A percentile compares a stretch with the other conserved stretches of the same genome.
phyloP scores from a whole-genome alignment of 176 grass and related monocot genomes.

The Thinopyrum elongatum region DNA sequence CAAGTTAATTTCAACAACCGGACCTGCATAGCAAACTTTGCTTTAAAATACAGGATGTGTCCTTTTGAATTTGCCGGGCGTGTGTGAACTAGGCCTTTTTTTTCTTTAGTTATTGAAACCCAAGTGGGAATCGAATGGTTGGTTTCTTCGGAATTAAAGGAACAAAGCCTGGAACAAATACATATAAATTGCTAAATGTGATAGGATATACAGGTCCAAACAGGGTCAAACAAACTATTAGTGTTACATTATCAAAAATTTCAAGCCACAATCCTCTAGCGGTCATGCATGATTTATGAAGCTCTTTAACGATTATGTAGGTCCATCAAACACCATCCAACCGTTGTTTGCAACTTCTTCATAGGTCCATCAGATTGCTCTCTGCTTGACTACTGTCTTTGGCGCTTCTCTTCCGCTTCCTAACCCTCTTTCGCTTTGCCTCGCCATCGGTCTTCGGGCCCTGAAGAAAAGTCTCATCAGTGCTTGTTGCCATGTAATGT shows the following conservation, averaged over 20 bases:
- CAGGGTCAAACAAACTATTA: background rate
- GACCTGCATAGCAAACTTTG: too few relatives aligned
- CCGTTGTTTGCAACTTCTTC: background rate
- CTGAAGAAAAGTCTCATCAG: constrained; percentile 27
- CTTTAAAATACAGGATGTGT: too few relatives aligned
- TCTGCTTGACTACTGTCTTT: constrained; percentile 38
- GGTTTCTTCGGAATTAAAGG: too few relatives aligned
- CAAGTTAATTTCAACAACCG: too few relatives aligned
- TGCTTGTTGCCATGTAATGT: background rate
- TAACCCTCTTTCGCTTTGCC: constrained; percentile 59
- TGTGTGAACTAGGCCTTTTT: too few relatives aligned
- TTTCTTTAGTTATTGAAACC: too few relatives aligned
- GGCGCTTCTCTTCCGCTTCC: constrained; percentile 54
- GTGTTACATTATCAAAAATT: background rate
- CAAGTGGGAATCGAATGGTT: too few relatives aligned
- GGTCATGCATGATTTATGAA: background rate
- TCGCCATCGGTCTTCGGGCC: constrained; percentile 13
- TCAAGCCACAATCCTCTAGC: background rate
- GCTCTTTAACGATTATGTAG: background rate
- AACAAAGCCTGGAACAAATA: background rate
- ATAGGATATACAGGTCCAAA: background rate
- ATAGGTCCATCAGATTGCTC: constrained; percentile 6
- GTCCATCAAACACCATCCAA: background rate
- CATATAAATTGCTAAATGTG: background rate
- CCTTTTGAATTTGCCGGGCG: too few relatives aligned